Evolutionary conservation across 306 rosid genomes (phyloP).

Genomic region (barrel medic (Medicago truncatula)): MtrunA17r5.0-ANR NC_053044.1:53766501-53767000

Average conservation of each 20-base stretch:
- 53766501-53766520: conserved; percentile 26
- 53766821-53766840: conserved; percentile 90
- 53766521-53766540: conserved; percentile 31
- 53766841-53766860: conserved; percentile 31
- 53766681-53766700: conserved; percentile 36
- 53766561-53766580: conserved; percentile 98
- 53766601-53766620: conserved; percentile 93
- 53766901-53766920: background rate
- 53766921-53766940: conserved; percentile 53
- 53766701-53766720: conserved; percentile 14
- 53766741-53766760: conserved; percentile 32
- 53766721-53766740: conserved; percentile 61
- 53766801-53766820: conserved; percentile 96
- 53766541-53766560: conserved; percentile 30
- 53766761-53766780: conserved; percentile 14
- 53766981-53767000: conserved; percentile 63
- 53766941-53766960: conserved; percentile 92
- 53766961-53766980: conserved; percentile 61
- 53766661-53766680: conserved; percentile 70
- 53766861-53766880: conserved; percentile 15
- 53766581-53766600: conserved; percentile 97
- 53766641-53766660: conserved; percentile 79
- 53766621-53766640: conserved; percentile 77
- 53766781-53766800: conserved; percentile 87
- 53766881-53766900: conserved; percentile 1